Evolutionary conservation across 352 stramenopile species (phyloP).

Genomic region (Globisporangium viniferum): DNA sequence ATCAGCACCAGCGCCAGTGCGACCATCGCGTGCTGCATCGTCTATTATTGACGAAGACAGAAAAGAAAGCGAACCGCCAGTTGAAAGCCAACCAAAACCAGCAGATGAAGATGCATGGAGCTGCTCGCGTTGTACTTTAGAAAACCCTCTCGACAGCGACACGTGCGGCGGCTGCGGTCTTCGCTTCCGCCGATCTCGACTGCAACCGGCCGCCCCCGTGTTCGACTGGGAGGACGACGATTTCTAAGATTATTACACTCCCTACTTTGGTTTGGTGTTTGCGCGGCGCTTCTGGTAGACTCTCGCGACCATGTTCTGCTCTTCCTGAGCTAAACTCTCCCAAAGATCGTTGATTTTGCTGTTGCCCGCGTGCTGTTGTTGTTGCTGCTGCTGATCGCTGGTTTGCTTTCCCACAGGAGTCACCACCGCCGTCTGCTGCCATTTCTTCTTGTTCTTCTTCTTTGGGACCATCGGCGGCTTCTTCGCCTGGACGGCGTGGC

Average conservation of each 20-base stretch:
- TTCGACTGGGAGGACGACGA: conserved; percentile 52
- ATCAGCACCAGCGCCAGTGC: neutral
- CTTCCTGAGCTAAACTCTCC: conserved; percentile 19
- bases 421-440: neutral
- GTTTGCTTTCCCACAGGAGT: neutral
- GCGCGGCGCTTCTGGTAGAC: conserved; percentile 14
- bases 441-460: conserved; percentile 8
- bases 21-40: neutral
- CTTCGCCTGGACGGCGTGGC: conserved; percentile 15
- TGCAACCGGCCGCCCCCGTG: conserved; percentile 28
- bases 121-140: conserved; percentile 76
- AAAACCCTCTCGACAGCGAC: conserved; percentile 54
- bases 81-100: conserved; percentile 9
- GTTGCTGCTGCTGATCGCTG: neutral
- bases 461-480: conserved; percentile 2
- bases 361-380: conserved; percentile 2
- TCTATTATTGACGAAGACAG: conserved; percentile 38
- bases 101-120: conserved; percentile 39
- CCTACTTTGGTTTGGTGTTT: conserved; percentile 6
- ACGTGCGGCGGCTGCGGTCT: conserved; percentile 68
- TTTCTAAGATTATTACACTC: conserved; percentile 23
- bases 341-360: conserved; percentile 19
- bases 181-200: conserved; percentile 57
- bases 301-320: conserved; percentile 17
- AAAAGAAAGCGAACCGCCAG: conserved; percentile 38